Conservation (phyloP, 441 rosid genomes). For the Gossypium aridum region DNA sequence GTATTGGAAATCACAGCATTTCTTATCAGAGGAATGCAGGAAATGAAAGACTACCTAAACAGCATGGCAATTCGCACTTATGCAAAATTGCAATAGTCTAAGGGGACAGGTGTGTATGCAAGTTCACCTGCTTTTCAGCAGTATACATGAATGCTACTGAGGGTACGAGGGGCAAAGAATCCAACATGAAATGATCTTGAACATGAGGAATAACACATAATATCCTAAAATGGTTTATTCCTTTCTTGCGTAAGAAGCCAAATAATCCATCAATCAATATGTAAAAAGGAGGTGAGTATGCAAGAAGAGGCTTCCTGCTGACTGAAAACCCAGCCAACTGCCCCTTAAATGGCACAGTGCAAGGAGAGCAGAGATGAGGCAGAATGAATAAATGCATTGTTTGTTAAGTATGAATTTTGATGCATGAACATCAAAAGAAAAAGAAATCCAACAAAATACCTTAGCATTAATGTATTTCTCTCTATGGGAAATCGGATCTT, state of each 20-base stretch:
- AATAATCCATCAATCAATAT: background rate
- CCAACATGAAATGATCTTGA: background rate
- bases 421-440: background rate
- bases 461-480: slow-evolving; percentile 77
- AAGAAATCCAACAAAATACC: slow-evolving; percentile 39
- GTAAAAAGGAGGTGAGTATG: background rate
- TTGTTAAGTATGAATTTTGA: background rate
- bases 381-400: background rate
- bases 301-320: background rate
- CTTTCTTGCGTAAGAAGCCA: slow-evolving; percentile 3
- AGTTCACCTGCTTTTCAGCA: background rate
- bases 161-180: background rate
- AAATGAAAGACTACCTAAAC: background rate
- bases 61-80: background rate
- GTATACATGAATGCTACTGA: background rate
- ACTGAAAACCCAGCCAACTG: background rate
- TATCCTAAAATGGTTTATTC: background rate
- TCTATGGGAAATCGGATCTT: slow-evolving; percentile 44
- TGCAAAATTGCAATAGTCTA: background rate
- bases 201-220: background rate
- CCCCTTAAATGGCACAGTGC: background rate
- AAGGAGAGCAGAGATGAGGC: background rate
- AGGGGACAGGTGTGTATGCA: background rate
- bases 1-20: background rate
- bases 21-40: background rate